Base-by-base conservation (phyloP, 257 asterid species). In the Plantago major region DNA sequence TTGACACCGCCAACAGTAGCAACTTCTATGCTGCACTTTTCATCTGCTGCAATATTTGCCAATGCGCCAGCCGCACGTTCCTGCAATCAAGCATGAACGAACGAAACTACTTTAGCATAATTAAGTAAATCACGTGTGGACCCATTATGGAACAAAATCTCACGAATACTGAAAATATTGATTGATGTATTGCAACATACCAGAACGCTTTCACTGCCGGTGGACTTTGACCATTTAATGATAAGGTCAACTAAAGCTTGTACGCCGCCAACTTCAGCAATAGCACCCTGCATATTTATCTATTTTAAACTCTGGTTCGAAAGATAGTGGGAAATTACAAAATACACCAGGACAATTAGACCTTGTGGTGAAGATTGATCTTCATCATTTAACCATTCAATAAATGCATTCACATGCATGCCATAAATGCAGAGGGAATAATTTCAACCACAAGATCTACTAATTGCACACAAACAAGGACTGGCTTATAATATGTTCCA, bases 21-120 rank as follows among this genome's bases (percentile, higher is more conserved):
- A 74, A 90, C 84, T 73, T 85, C 89, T 59, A 81, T 74, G 78
- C 98, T 90, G 72, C 98, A 90, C 75, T 83, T 88, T 66, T 90
- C 96, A 74, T 90, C 98, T 53, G 98, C 98, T 13, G 98, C 95
- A 76, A 90, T 72, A 76, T 90, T 90, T 17, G 98, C 98, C 64
- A 90, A 67, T 40, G 94, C 95, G 51, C 96, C 96, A 73, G 96
- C 94, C 0, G 94, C 96, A 54, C 95, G 95, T 74, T 90, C 98
- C 98, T 90, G 42, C 11, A 11, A 16, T 9, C 67, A 66, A 66
- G 55, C 55, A 59, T 59, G 48, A 57, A 72, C 37, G 56, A 60
- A 51, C 46, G 11, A 52, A 18, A 9, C 13, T 15, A 50, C 55
- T 22, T 19, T 9, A 45, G 43, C 37, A 12, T 44, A 10, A 42